Percentiles rank a stretch among this genome's conserved stretches.
Evolutionary conservation across 2,329 filamentous ascomycete genomes (phyloP).

Genomic region (Phaeoacremonium minimum): DNA sequence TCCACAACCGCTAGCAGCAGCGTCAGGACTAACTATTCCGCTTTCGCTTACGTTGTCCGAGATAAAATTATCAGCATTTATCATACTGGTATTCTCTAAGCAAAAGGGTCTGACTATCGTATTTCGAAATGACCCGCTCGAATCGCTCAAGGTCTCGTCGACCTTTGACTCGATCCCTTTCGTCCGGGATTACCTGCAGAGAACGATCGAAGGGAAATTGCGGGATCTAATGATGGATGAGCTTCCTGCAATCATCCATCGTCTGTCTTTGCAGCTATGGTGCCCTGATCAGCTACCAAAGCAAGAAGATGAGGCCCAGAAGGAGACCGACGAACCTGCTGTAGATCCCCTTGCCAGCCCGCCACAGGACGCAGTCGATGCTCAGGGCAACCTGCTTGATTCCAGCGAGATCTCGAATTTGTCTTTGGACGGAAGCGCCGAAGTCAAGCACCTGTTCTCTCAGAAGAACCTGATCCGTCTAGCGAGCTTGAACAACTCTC

Average conservation of each 20-base stretch:
- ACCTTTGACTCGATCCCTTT: constrained; percentile 99
- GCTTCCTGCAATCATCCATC: constrained; percentile 91
- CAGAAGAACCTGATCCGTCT: constrained; percentile 88
- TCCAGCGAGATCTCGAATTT: constrained; percentile 71
- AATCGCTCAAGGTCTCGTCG: constrained; percentile 96
- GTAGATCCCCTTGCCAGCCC: constrained; percentile 80
- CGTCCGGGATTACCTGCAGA: constrained; percentile 92
- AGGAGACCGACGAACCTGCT: constrained; percentile 50
- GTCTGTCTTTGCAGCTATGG: constrained; percentile 82
- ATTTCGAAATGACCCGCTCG: constrained; percentile 95
- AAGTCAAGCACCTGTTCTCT: constrained; percentile 87
- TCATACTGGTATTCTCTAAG: constrained; percentile 95
- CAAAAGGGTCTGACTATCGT: constrained; percentile 96
- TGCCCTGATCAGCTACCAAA: constrained; percentile 77
- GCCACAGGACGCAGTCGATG: constrained; percentile 77
- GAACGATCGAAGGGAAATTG: constrained; percentile 90
- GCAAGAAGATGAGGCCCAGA: constrained; percentile 54
- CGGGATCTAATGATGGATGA: constrained; percentile 97
- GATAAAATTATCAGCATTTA: constrained; percentile 92
- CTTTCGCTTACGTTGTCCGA: constrained; percentile 94
- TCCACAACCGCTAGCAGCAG: constrained; percentile 84
- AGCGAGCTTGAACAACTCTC: constrained; percentile 78
- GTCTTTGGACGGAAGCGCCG: constrained; percentile 72
- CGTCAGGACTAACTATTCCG: constrained; percentile 92
- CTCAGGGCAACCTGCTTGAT: constrained; percentile 72